Evolutionary conservation across 2,329 filamentous ascomycete genomes (phyloP).

Genomic region (Seiridium cupressi): DNA sequence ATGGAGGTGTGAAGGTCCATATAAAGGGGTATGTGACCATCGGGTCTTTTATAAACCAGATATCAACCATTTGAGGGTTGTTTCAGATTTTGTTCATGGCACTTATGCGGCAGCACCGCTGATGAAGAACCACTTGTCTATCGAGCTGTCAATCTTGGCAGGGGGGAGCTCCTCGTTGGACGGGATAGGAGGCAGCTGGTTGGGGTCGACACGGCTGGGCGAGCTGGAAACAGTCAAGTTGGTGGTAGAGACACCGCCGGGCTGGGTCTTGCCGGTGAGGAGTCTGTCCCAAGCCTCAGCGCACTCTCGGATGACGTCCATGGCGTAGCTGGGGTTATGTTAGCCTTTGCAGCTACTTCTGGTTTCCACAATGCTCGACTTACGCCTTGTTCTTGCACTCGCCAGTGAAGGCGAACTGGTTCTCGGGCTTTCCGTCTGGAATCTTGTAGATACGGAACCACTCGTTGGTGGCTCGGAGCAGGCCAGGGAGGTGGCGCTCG

Average conservation of each 20-base stretch:
- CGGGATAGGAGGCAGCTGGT: conserved; percentile 75
- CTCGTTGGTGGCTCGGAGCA: conserved; percentile 97
- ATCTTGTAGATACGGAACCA: conserved; percentile 99
- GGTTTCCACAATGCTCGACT: conserved; percentile 22
- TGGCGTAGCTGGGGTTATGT: conserved; percentile 68
- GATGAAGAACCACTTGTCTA: conserved; percentile 99
- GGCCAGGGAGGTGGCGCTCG: conserved; percentile 94
- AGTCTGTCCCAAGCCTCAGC: conserved; percentile 96
- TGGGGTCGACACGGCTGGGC: conserved; percentile 65
- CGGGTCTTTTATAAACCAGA: too few species aligned
- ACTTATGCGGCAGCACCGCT: conserved; percentile 85
- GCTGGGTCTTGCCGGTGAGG: conserved; percentile 81
- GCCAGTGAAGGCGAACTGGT: conserved; percentile 99
- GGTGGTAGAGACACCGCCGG: conserved; percentile 77
- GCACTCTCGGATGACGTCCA: conserved; percentile 94
- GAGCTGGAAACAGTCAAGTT: conserved; percentile 78
- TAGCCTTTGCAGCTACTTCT: conserved; percentile 3
- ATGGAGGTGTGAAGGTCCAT: background rate
- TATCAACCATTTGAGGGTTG: background rate
- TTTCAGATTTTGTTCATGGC: background rate
- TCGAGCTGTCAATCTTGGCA: conserved; percentile 89
- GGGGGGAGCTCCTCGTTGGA: conserved; percentile 75
- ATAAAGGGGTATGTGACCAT: background rate
- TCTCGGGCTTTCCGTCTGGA: conserved; percentile 99
- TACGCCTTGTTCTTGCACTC: conserved; percentile 99